phyloP scores from a whole-genome alignment of 1,139 yeast genomes.

The Arxiozyma slooffiae region DNA sequence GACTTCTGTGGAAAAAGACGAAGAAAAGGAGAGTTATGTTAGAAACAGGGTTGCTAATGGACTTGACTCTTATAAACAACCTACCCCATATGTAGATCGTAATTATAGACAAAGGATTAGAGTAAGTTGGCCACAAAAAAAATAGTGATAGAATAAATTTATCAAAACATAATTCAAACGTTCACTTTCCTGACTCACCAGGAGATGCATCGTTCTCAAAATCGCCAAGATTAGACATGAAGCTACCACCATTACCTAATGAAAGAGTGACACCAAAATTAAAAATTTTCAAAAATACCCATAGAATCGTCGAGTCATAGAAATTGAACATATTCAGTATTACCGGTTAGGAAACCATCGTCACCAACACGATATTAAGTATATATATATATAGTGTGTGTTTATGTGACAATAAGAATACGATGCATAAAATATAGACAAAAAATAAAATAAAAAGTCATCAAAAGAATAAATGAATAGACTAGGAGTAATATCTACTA shows the following conservation, averaged over 20 bases:
- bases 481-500: neutral
- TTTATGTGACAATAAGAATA: neutral
- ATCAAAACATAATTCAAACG: neutral
- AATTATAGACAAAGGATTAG: neutral
- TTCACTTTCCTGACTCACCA: slow-evolving; percentile 14
- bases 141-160: slow-evolving; percentile 1
- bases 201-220: slow-evolving; percentile 3
- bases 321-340: slow-evolving; percentile 1
- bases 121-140: slow-evolving; percentile 3
- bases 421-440: neutral
- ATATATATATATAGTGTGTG: neutral
- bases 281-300: slow-evolving; percentile 1
- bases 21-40: neutral
- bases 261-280: neutral
- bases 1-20: slow-evolving; percentile 9
- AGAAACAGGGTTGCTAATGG: neutral
- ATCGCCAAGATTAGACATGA: neutral
- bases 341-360: slow-evolving; percentile 19
- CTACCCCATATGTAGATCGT: neutral
- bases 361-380: slow-evolving; percentile 12
- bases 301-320: neutral
- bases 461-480: neutral
- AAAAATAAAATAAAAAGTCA: neutral
- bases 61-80: neutral
- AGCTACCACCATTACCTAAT: slow-evolving; percentile 28